phyloP scores from a whole-genome alignment of 139 green algal species.

The Coccomyxa sp. region DNA sequence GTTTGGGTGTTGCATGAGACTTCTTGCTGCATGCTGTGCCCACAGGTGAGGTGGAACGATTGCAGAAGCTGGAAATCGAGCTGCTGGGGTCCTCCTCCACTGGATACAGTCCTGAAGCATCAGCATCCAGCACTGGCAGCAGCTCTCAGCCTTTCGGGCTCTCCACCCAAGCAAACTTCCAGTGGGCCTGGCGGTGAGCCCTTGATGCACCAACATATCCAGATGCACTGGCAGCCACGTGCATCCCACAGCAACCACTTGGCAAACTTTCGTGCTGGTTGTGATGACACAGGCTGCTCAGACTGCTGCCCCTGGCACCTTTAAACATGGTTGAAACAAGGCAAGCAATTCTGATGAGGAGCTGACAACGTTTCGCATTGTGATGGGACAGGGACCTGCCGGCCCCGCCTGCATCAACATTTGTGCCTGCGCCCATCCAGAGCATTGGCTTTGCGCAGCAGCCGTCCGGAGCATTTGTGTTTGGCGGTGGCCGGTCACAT shows the following conservation, averaged over 20 bases:
- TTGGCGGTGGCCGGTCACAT: neutral
- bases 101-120: slow-evolving; percentile 13
- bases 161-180: neutral
- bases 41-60: slow-evolving; percentile 48
- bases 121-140: neutral
- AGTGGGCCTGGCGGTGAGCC: neutral
- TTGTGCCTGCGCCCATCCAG: neutral
- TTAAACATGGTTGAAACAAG: too few relatives aligned
- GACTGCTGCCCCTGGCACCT: too few relatives aligned
- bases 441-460: neutral
- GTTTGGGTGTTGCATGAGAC: too few relatives aligned
- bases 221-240: too few relatives aligned
- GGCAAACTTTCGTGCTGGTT: too few relatives aligned
- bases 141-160: neutral
- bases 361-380: too few relatives aligned
- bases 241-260: too few relatives aligned
- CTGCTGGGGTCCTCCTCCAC: slow-evolving; percentile 48
- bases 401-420: neutral
- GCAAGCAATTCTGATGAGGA: too few relatives aligned
- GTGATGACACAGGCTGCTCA: too few relatives aligned
- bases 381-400: neutral
- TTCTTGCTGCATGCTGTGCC: too few relatives aligned
- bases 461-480: slow-evolving; percentile 1
- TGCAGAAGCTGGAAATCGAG: slow-evolving; percentile 51
- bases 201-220: too few relatives aligned